Evolutionary conservation across 2,329 filamentous ascomycete genomes (phyloP).

Genomic region (Lomentospora prolificans): DNA sequence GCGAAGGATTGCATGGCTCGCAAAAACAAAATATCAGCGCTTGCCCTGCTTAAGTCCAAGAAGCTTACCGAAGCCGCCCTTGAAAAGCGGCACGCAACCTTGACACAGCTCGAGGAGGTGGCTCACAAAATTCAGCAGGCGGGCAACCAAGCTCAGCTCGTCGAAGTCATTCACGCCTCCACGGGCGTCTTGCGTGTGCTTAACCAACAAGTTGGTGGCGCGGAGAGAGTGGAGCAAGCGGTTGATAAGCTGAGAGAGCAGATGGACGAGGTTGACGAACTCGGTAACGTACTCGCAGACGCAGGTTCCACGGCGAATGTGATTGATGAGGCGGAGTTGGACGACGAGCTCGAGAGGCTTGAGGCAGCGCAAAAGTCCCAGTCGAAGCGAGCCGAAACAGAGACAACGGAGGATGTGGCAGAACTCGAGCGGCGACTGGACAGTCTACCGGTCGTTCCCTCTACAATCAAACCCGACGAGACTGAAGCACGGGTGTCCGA

Average conservation of each 20-base stretch:
- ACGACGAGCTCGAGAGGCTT: constrained; percentile 75
- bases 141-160: constrained; percentile 70
- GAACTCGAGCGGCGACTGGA: constrained; percentile 41
- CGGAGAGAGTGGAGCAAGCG: constrained; percentile 64
- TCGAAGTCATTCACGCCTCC: constrained; percentile 73
- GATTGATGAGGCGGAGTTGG: constrained; percentile 74
- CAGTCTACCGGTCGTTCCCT: constrained; percentile 13
- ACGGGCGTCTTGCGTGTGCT: constrained; percentile 61
- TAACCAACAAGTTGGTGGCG: constrained; percentile 68
- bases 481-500: not conserved
- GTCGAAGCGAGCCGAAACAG: constrained; percentile 35
- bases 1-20: constrained; percentile 62
- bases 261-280: constrained; percentile 74
- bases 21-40: constrained; percentile 66
- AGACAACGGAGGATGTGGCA: constrained; percentile 32
- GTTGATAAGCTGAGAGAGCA: constrained; percentile 68
- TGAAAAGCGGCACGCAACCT: constrained; percentile 58
- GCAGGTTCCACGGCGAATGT: constrained; percentile 27
- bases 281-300: constrained; percentile 67
- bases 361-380: constrained; percentile 49
- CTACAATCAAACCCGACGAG: not conserved
- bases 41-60: constrained; percentile 71
- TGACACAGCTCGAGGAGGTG: constrained; percentile 74
- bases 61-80: constrained; percentile 72
- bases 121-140: constrained; percentile 79